Evolutionary conservation across 2,329 filamentous ascomycete genomes (phyloP), one percentile per base, ranked within the genome.

Genomic region (Periconia digitata): DNA sequence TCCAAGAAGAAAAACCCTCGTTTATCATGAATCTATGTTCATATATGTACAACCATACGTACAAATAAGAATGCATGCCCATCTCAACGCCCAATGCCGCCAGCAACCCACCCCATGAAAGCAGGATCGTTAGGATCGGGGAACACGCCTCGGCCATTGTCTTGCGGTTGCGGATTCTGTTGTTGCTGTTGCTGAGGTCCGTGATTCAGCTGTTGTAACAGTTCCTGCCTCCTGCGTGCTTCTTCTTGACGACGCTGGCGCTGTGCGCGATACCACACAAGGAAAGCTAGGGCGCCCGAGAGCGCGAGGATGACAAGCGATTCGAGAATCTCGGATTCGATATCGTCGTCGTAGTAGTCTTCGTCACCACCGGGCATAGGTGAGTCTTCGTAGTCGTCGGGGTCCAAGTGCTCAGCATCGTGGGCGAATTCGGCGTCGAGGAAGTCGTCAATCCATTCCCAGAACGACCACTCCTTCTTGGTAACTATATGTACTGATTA

Each of bases 361-460:
- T 84, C 84, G 50, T 85, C 84, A 21, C 76, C 75, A 3, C 65
- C 62, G 17, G 63, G 62, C 24, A 62, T 61, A 16, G 20, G 42
- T 4, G 32, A 37, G 34, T 44, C 20, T 5, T 36, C 34, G 21
- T 59, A 52, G n/a, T 74, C 73, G 64, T 74, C 76, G 52, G 78
- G 75, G 27, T 77, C 75, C 3, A 64, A 65, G 49, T 76, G 74
- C 39, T 59, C 58, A 10, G 60, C 87, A 59, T 82, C 81, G 29
- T 79, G 76, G 42, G 81, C 67, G 12, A 74, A 71, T 51, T 78
- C 76, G 15, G 76, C 76, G 59, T 89, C 84, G 23, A 96, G 77
- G 66, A 96, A 96, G 51, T 92, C 89, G 51, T 81, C 81, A 44
- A 96, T 79, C 92, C 92, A 97, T 69, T 97, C 91, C 18, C 81